Conservation (phyloP, 1,139 yeast species). For the Hemisphaericaspora xylofermentans region DNA sequence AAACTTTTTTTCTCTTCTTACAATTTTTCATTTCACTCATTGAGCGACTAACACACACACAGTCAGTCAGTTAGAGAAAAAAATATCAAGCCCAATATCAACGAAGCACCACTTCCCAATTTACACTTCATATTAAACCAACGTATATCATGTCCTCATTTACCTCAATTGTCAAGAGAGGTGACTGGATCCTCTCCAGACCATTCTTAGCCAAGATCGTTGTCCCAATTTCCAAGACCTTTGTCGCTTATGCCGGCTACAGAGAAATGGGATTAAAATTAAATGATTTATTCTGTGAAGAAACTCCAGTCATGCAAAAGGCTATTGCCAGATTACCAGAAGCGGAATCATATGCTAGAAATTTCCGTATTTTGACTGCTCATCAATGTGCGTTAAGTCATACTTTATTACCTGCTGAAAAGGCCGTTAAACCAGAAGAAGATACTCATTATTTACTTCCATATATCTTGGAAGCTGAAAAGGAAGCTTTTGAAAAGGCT, state of each 20-base stretch:
- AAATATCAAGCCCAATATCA: neutral
- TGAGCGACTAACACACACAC: neutral
- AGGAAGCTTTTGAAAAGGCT: constrained; percentile 82
- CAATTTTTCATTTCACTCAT: neutral
- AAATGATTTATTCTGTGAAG: constrained; percentile 87
- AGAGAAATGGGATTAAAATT: constrained; percentile 84
- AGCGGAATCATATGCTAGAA: constrained; percentile 83
- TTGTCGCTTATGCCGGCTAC: constrained; percentile 79
- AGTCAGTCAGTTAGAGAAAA: neutral
- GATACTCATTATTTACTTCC: constrained; percentile 87
- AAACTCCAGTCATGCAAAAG: constrained; percentile 80
- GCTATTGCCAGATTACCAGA: constrained; percentile 87
- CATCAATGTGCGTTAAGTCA: constrained; percentile 85
- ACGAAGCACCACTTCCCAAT: neutral
- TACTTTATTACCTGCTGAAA: constrained; percentile 77
- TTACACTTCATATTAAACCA: constrained; percentile 1
- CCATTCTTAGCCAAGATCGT: constrained; percentile 75
- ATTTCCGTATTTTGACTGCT: constrained; percentile 88
- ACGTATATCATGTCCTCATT: constrained; percentile 58
- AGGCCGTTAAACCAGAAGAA: constrained; percentile 78
- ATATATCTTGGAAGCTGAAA: constrained; percentile 90
- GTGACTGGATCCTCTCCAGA: constrained; percentile 78
- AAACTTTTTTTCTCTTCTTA: constrained; percentile 1
- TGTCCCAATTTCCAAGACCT: constrained; percentile 76
- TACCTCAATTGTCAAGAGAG: constrained; percentile 78